Conservation (phyloP, 1,139 yeast species). For the Blastobotrys aristatus region DNA sequence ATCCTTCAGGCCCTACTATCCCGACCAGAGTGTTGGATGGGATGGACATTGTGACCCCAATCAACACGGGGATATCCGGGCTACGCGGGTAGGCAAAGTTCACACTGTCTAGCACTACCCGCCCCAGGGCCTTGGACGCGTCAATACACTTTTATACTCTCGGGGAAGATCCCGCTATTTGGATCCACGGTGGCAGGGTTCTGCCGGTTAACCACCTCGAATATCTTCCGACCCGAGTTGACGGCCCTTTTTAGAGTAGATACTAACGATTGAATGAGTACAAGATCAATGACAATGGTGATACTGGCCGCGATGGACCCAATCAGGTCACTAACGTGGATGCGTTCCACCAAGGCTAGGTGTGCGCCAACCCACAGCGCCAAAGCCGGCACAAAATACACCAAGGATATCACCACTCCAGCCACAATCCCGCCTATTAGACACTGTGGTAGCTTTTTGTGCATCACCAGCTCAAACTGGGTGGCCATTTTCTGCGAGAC, state of each 20-base stretch:
- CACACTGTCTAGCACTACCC: conserved; percentile 1
- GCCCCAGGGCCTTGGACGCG: background rate
- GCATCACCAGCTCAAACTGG: conserved; percentile 1
- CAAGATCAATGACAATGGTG: background rate
- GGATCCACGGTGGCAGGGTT: background rate
- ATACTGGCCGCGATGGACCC: conserved; percentile 5
- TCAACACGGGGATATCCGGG: conserved; percentile 6
- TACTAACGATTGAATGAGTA: background rate
- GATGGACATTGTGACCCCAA: conserved; percentile 2
- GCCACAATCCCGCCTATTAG: background rate
- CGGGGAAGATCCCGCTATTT: background rate
- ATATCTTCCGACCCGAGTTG: conserved; percentile 4
- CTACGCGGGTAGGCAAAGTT: conserved; percentile 9
- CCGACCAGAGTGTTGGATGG: conserved; percentile 3
- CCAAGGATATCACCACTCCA: background rate
- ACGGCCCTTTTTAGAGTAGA: background rate
- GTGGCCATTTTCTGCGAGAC: background rate
- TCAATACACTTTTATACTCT: conserved; percentile 27
- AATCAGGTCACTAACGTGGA: background rate
- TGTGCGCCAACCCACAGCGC: conserved; percentile 1
- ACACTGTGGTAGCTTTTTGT: background rate
- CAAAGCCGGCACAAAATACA: conserved; percentile 4
- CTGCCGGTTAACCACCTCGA: conserved; percentile 4
- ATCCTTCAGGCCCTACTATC: conserved; percentile 4
- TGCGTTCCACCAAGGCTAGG: background rate